Conservation (phyloP, 2,329 filamentous ascomycete genomes). For the Botrytis fragariae region DNA sequence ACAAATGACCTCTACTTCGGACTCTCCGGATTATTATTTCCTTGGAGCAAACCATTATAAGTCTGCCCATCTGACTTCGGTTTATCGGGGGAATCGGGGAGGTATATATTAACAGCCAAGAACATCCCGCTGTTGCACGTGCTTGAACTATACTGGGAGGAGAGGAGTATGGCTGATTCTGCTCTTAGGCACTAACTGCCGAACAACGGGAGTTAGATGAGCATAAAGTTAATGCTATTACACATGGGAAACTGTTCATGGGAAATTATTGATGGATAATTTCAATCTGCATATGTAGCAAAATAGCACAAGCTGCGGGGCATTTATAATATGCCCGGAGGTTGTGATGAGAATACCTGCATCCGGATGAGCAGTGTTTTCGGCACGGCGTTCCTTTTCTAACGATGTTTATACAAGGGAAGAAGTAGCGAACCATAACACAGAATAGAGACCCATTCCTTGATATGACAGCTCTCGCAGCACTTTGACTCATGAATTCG, state of each 20-base stretch:
- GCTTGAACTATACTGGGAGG: background rate
- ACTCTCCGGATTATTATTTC: background rate
- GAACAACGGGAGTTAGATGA: background rate
- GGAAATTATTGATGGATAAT: conserved; percentile 5
- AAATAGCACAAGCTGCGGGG: background rate
- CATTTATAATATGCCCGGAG: background rate
- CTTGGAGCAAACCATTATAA: background rate
- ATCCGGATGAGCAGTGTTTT: background rate
- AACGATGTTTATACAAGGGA: background rate
- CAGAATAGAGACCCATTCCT: no score
- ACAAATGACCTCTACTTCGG: conserved; percentile 4
- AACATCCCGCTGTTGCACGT: background rate
- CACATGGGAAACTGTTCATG: no score
- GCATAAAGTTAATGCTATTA: background rate
- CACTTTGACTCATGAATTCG: no score
- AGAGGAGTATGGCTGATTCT: background rate
- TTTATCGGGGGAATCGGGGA: background rate
- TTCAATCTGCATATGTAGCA: background rate
- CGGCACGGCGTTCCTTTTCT: no score
- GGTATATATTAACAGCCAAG: background rate
- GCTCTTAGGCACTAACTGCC: background rate
- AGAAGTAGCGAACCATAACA: background rate
- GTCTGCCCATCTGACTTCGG: background rate
- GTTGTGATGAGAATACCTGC: background rate
- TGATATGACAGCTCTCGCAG: background rate